Base-by-base conservation (phyloP, 78 protist species). In the Ministeria vibrans region DNA sequence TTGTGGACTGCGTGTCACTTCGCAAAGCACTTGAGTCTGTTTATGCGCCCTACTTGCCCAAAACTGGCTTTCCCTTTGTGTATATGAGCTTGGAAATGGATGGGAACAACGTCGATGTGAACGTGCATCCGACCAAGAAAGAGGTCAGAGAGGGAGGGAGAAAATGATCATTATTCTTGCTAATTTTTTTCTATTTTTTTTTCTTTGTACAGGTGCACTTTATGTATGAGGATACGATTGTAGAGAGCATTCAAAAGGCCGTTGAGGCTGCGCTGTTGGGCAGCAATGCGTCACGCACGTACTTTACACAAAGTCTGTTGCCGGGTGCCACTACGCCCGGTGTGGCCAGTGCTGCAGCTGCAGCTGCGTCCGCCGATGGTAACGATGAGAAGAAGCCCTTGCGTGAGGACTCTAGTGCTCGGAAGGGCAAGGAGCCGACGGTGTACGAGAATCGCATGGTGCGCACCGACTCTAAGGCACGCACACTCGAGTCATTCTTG, bases 51-150 rank as follows among this genome's bases (percentile, higher is more conserved):
- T 90, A 83, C 70, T 78, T 95, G n/a, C 94, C 95, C 15, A 90
- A 82, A 45, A 68, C 83, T 13, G 63, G 83, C 13, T 87, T 91
- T 66, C 95, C 97, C 11, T 95, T 88, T 53, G 86, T 90, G 7
- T 94, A 81, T 46, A 32, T 98, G 1, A 11, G 82, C 25, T 30
- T 98, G 82, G 15, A 39, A 15, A 42, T 95, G 15, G 82, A 82
- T 2, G 91, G 97, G 2, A 61, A 83, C 13, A 27, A 46, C 30
- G 84, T 98, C 7, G 99, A 98, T 77, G 99, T 95, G 32, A 98
- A 98, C 87, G 96, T 96, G 43, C 99, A 97, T 78, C 99, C 99
- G 46, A 96, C 99, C 2, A 98, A 98, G 79, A 1, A 70, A 3
- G 94, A 94, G 84, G n/a, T n/a, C n/a, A n/a, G 96, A 91, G 59